Evolutionary conservation across 2,329 filamentous ascomycete genomes (phyloP), one percentile per base, ranked within the genome.

Genomic region (Colletotrichum spinosum): DNA sequence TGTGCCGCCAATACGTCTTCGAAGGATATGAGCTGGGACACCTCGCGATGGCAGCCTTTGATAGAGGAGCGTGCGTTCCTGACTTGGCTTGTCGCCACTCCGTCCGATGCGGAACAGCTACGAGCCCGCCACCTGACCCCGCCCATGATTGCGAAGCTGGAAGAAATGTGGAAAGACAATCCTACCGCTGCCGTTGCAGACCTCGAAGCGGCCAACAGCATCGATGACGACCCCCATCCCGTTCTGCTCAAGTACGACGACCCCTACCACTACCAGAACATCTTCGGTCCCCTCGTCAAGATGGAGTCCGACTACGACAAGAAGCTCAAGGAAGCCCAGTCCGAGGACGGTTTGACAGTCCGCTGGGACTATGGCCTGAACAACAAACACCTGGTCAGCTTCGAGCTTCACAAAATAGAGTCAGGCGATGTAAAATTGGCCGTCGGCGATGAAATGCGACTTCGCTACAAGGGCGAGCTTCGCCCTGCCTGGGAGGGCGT

Each of bases 1-100:
- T 99, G 96, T 78, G 96, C 95, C 39, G 91, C 96, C 35, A 95
- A 92, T 81, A 92, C 94, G 2, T 98, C 96, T 39, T 95, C 93
- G 70, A 99, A 99, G 80, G 96, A 99, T 74, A 98, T 99, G 94
- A 99, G 96, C 77, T 99, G 96, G 96, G 96, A 99, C 77, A 97
- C 94, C 6, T 97, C 95, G 34, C 90, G 94, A 75, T 99, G 96
- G 96, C 94, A 98, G 77, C 96, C 96, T 11, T 84, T 99, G 64
- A 98, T 99, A 69, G 94, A 97, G 78, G 96, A 99, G 75, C 93
- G 96, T 54, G 96, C 94, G 13, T 99, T 99, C 76, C 81, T 99
- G 42, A 87, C 91, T 44, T 99, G 96, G 96, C 92, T 99, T 33
- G 95, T 99, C 8, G 88, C 90, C 50, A 85, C 92, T 9, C 96